These are phyloP conservation scores for Ramaria sp. DNA, from an alignment of 768 basidiomycete genomes.

Conservation along the genomic window DNA sequence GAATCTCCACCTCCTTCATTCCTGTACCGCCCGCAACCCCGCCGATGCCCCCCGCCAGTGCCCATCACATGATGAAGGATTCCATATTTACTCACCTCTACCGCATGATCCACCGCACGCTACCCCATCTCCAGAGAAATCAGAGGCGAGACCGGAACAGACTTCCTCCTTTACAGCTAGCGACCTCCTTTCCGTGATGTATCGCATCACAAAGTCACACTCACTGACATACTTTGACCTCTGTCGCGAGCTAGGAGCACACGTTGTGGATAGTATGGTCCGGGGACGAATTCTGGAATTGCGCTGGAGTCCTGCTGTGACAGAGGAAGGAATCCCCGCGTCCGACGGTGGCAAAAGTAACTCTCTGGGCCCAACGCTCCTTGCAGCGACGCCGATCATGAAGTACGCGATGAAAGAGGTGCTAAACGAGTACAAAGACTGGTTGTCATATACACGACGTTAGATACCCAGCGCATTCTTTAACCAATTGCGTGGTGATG, in stretches of 20 bases:
- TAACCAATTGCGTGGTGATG: no score
- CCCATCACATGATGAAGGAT: conserved; percentile 13
- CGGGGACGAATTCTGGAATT: conserved; percentile 65
- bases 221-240: conserved; percentile 73
- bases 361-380: conserved; percentile 50
- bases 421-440: conserved; percentile 64
- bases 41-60: conserved; percentile 13
- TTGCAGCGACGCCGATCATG: conserved; percentile 75
- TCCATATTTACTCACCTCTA: conserved; percentile 29
- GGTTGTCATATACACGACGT: no score
- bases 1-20: conserved; percentile 82
- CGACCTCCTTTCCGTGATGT: conserved; percentile 76
- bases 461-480: no score
- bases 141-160: conserved; percentile 31
- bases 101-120: neutral
- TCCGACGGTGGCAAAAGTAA: conserved; percentile 15
- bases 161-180: conserved; percentile 66
- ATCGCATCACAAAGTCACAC: conserved; percentile 51
- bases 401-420: conserved; percentile 77
- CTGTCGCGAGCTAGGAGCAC: conserved; percentile 74
- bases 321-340: conserved; percentile 34
- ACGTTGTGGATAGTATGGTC: conserved; percentile 79
- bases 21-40: conserved; percentile 29
- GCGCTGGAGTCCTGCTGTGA: conserved; percentile 65
- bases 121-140: conserved; percentile 13